Evolutionary conservation across 2,329 filamentous ascomycete species (phyloP), one percentile per base, ranked within the genome.

Genomic region (Neopestalotiopsis sp.): DNA sequence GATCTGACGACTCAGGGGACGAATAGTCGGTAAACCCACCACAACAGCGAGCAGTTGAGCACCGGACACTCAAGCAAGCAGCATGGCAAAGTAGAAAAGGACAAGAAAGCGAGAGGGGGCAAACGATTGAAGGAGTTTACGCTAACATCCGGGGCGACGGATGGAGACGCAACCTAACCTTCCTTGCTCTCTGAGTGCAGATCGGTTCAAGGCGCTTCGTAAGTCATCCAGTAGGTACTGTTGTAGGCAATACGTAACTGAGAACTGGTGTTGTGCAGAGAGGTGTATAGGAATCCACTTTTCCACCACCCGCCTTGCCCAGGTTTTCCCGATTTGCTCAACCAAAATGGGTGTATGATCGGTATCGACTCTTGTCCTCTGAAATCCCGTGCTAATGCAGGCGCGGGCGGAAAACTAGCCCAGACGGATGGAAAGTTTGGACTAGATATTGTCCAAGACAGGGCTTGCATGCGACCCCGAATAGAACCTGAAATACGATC

Each of bases 1-100:
- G 57, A 59, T 59, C 57, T 24, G 57, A 59, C 57, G 57, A 59
- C 57, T 59, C 30, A 59, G 30, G 57, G 34, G 30, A 34, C 57
- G 57, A 59, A 59, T 34, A 30, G 30, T 59, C 24, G 57, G 30
- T 59, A 34, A 59, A 30, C 12, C 24, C 24, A 34, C 20, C 13
- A 24, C 56, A 3, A 30, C 57, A 59, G 12, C 57, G 20, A 52
- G 24, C 57, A 32, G 30, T 7, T 20, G 10, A 24, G 17, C 24
- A 28, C 24, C 24, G 24, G 24, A 28, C 24, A 28, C 24, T 28
- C 24, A 28, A 28, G 24, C 24, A 28, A 28, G 28, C 56, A 20
- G n/a, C 57, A 20, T 17, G 3, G 20, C 30, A 14, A 59, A 14
- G 30, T 17, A 59, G 57, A 24, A 59, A 12, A 24, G 57, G 45